Conservation (phyloP, 148 eudicot species). For the Silene uniflora region DNA sequence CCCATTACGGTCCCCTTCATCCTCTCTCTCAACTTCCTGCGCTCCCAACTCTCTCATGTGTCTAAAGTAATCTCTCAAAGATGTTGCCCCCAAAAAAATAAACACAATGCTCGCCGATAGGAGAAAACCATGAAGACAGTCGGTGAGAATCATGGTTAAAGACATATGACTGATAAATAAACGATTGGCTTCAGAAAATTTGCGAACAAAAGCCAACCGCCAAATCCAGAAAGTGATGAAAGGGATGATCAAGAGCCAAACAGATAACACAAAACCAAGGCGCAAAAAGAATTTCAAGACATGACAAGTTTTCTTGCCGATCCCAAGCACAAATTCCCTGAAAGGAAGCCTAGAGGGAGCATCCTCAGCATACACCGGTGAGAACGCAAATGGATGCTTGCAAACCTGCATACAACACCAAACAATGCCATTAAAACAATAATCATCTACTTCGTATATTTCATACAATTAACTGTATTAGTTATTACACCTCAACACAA, state of each 20-base stretch:
- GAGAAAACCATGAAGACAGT: slow-evolving; percentile 91
- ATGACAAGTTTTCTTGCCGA: slow-evolving; percentile 82
- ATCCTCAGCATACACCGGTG: slow-evolving; percentile 92
- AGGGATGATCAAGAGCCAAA: slow-evolving; percentile 91
- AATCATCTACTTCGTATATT: no score
- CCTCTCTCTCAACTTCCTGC: slow-evolving; percentile 87
- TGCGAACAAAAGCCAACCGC: slow-evolving; percentile 86
- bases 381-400: slow-evolving; percentile 91
- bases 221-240: slow-evolving; percentile 97
- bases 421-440: background rate
- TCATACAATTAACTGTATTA: background rate
- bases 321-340: slow-evolving; percentile 78
- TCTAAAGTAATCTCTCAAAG: slow-evolving; percentile 85
- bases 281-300: slow-evolving; percentile 85
- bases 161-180: slow-evolving; percentile 81
- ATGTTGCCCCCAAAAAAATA: slow-evolving; percentile 92
- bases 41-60: slow-evolving; percentile 83
- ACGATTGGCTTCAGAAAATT: slow-evolving; percentile 74
- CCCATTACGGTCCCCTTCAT: slow-evolving; percentile 83
- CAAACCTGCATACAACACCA: slow-evolving; percentile 62
- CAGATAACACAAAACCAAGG: slow-evolving; percentile 86
- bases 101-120: slow-evolving; percentile 92
- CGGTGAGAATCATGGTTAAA: slow-evolving; percentile 66
- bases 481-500: background rate
- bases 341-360: slow-evolving; percentile 95